Evolutionary conservation across 306 rosid genomes (phyloP).

Genomic region (Trichosanthes truncata): DNA sequence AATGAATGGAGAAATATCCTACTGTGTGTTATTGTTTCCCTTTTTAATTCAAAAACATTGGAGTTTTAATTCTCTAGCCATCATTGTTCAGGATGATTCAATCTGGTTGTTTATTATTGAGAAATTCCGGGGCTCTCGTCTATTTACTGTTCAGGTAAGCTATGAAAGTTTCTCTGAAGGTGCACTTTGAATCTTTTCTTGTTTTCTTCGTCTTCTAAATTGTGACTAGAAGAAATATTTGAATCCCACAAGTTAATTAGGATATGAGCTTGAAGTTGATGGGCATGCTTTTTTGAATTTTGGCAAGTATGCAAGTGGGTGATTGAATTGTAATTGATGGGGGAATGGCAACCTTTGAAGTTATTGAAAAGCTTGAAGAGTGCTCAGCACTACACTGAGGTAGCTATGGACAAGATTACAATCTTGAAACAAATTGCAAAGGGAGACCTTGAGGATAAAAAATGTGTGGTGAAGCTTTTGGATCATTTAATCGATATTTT

Average conservation of each 20-base stretch:
- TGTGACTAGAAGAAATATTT: not conserved
- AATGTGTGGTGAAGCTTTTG: too few relatives aligned
- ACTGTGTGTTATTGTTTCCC: not conserved
- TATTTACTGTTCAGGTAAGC: constrained; percentile 65
- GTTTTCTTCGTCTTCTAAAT: not conserved
- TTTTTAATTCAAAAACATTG: not conserved
- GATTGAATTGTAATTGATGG: constrained; percentile 83
- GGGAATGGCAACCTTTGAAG: constrained; percentile 79
- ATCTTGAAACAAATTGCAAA: too few relatives aligned
- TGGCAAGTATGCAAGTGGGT: constrained; percentile 57
- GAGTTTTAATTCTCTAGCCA: constrained; percentile 5
- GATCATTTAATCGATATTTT: too few relatives aligned
- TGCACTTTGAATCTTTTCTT: not conserved
- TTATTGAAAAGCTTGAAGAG: constrained; percentile 54
- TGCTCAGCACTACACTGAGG: too few relatives aligned
- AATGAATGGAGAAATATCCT: not conserved
- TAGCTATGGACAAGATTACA: too few relatives aligned
- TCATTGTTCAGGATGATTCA: constrained; percentile 53
- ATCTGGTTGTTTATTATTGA: constrained; percentile 60
- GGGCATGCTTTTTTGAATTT: not conserved
- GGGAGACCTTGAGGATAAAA: too few relatives aligned
- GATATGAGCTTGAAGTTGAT: not conserved
- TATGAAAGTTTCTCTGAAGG: constrained; percentile 72
- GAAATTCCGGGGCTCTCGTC: constrained; percentile 53
- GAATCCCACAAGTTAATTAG: not conserved